A percentile compares a stretch with the other conserved stretches of the same genome.
phyloP scores from a whole-genome alignment of 1,284 basidiomycete genomes.

The Takashimella tepidaria region DNA sequence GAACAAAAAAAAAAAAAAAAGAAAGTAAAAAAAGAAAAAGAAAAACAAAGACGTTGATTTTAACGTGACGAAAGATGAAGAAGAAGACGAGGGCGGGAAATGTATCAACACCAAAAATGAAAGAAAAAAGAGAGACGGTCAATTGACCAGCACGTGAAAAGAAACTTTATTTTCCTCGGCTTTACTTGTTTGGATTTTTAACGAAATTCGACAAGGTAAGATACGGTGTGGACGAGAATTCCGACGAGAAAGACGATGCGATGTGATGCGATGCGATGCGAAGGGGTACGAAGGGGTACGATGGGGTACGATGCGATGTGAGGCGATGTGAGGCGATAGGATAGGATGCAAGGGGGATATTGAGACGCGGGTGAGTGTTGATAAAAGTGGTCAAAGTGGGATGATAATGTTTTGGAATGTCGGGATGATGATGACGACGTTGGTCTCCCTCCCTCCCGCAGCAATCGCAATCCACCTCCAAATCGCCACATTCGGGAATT shows the following conservation, averaged over 20 bases:
- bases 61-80: neutral
- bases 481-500: neutral
- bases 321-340: neutral
- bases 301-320: too few relatives aligned
- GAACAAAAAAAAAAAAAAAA: too few relatives aligned
- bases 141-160: neutral
- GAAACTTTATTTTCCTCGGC: neutral
- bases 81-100: neutral
- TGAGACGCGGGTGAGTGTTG: neutral
- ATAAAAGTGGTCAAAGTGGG: neutral
- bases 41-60: too few relatives aligned
- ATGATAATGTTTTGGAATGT: neutral
- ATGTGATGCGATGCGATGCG: neutral
- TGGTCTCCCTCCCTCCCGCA: too few relatives aligned
- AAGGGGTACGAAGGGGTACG: too few relatives aligned
- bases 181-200: neutral
- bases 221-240: neutral
- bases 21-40: too few relatives aligned
- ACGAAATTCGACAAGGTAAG: neutral
- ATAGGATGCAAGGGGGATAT: neutral
- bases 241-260: too few relatives aligned
- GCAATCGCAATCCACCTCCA: too few relatives aligned
- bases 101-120: neutral
- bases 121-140: conserved; percentile 3
- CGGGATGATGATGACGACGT: too few relatives aligned